Percentiles rank a stretch among this genome's conserved stretches.
Conservation (phyloP, 768 basidiomycete species). For the Candolleomyces aberdarensis region DNA sequence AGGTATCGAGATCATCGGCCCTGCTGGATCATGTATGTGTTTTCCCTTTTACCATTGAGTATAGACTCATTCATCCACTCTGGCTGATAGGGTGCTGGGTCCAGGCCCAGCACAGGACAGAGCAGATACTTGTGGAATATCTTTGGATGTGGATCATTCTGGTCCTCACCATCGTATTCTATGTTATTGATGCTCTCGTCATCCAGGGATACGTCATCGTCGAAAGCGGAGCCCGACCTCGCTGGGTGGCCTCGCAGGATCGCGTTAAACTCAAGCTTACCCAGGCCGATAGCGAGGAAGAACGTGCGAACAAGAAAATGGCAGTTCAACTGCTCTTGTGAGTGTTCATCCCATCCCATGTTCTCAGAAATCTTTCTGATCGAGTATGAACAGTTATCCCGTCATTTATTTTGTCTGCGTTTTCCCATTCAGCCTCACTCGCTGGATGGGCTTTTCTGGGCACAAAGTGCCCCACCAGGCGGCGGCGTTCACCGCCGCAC, state of each 20-base stretch:
- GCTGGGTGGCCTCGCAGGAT: neutral
- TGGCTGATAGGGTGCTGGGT: conserved; percentile 8
- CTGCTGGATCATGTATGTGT: conserved; percentile 2
- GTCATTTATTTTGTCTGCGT: conserved; percentile 10
- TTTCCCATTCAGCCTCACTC: neutral
- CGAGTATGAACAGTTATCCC: conserved; percentile 2
- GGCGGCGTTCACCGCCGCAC: neutral
- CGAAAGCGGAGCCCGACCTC: neutral
- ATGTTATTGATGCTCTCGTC: conserved; percentile 1
- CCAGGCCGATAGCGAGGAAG: neutral
- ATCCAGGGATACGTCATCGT: neutral
- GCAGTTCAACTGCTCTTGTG: neutral
- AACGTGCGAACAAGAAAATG: neutral
- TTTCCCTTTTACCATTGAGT: neutral
- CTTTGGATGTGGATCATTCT: conserved; percentile 10
- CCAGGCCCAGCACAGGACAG: neutral
- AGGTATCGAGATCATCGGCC: conserved; percentile 3
- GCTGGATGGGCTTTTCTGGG: neutral
- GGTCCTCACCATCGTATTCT: conserved; percentile 1
- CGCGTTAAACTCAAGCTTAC: neutral
- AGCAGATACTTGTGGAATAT: conserved; percentile 1
- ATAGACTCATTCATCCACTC: neutral
- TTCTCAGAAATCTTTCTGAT: no score
- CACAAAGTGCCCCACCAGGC: conserved; percentile 3
- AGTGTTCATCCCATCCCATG: neutral